A percentile compares a stretch with the other conserved stretches of the same genome.
phyloP scores from a whole-genome alignment of 106 monocot species.

The Platanthera zijinensis region DNA sequence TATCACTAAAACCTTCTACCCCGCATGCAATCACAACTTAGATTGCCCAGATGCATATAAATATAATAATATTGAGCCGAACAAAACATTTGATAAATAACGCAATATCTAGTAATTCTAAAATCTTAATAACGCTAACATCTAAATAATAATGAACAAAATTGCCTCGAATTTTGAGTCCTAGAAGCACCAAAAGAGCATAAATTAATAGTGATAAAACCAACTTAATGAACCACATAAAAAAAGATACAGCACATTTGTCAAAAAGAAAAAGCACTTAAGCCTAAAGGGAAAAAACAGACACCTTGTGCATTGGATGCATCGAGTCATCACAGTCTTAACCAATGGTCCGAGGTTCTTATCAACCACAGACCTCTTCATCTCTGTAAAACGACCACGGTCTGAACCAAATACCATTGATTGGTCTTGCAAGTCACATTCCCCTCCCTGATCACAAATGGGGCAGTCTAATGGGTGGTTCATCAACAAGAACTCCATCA shows the following conservation, averaged over 20 bases:
- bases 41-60: no score
- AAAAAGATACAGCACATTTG: not conserved
- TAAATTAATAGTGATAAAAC: not conserved
- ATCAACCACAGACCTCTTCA: constrained; percentile 97
- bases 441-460: constrained; percentile 99
- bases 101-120: no score
- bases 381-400: constrained; percentile 95
- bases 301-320: constrained; percentile 99
- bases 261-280: not conserved
- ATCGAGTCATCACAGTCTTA: constrained; percentile 99
- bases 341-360: constrained; percentile 96
- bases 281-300: constrained; percentile 1
- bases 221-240: not conserved
- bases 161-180: not conserved
- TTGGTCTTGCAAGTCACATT: constrained; percentile 98
- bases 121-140: no score
- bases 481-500: constrained; percentile 99
- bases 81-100: no score
- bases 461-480: constrained; percentile 99
- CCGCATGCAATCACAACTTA: no score
- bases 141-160: no score
- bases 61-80: no score
- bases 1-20: no score
- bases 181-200: not conserved
- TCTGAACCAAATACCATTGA: constrained; percentile 98